Conservation (phyloP, 1,139 yeast genomes). For the Ogataea hybrid region DNA sequence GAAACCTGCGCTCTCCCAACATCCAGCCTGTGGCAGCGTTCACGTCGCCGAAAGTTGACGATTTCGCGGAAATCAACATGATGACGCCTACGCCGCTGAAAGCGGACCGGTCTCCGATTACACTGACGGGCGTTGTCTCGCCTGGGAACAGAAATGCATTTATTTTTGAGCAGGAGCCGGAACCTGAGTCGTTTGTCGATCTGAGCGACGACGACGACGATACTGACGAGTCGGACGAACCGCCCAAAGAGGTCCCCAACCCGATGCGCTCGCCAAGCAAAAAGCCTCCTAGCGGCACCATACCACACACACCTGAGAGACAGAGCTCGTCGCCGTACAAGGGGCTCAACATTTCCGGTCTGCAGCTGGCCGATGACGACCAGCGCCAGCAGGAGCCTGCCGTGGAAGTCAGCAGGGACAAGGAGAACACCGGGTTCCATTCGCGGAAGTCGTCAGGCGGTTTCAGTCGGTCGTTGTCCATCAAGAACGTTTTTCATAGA, state of each 20-base stretch:
- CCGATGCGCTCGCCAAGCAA: conserved; percentile 18
- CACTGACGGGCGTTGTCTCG: conserved; percentile 13
- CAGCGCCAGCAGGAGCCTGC: conserved; percentile 6
- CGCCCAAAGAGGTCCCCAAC: conserved; percentile 5
- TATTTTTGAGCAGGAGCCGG: conserved; percentile 27
- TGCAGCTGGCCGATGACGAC: conserved; percentile 8
- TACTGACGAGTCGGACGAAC: neutral
- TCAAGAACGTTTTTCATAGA: conserved; percentile 34
- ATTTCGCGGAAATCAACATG: neutral
- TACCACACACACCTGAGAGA: conserved; percentile 17
- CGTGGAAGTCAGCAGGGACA: conserved; percentile 12
- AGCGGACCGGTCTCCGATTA: conserved; percentile 8
- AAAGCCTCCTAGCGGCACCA: conserved; percentile 11
- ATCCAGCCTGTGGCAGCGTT: conserved; percentile 10
- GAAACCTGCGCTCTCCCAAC: conserved; percentile 16
- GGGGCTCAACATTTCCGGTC: conserved; percentile 19
- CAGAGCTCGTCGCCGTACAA: conserved; percentile 1
- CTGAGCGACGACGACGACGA: conserved; percentile 22
- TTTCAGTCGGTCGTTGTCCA: conserved; percentile 28
- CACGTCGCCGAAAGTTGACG: conserved; percentile 7
- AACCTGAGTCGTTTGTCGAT: conserved; percentile 17
- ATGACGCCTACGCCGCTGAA: conserved; percentile 11
- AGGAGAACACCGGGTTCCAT: conserved; percentile 16
- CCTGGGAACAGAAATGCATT: conserved; percentile 32
- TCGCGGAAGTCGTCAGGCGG: conserved; percentile 25